A percentile compares a stretch with the other conserved stretches of the same genome.
These are phyloP conservation scores for Geopyxis carbonaria DNA, from an alignment of 495 filamentous ascomycete genomes.

Conservation along the genomic window DNA sequence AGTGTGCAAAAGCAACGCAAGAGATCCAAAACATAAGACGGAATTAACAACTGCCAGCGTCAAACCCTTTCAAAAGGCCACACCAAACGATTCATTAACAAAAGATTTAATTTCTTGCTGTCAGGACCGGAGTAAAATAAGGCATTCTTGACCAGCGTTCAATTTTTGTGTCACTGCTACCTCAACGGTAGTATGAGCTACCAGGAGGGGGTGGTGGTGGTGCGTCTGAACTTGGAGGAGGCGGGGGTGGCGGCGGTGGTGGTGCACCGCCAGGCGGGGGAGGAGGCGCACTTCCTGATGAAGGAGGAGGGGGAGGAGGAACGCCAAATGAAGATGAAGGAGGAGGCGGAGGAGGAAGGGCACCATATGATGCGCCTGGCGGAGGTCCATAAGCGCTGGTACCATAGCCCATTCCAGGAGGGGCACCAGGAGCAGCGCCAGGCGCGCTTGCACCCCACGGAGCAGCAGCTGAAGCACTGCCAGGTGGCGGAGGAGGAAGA, in stretches of 20 bases:
- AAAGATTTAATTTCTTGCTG: no score
- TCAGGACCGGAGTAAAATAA: no score
- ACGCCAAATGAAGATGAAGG: conserved; percentile 20
- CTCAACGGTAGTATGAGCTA: conserved; percentile 3
- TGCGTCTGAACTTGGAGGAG: no score
- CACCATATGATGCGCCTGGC: conserved; percentile 20
- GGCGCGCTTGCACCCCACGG: conserved; percentile 16
- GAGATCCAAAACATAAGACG: no score
- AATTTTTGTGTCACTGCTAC: no score
- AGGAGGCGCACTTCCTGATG: conserved; percentile 13
- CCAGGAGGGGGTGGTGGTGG: conserved; percentile 19
- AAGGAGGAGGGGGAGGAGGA: conserved; percentile 20
- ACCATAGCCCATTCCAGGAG: conserved; percentile 25
- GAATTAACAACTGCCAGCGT: no score
- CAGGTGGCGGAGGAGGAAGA: conserved; percentile 17
- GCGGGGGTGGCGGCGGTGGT: conserved; percentile 20
- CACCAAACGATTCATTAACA: no score
- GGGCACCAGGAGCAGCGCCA: conserved; percentile 14
- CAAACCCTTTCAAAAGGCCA: no score
- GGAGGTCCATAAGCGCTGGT: conserved; percentile 19
- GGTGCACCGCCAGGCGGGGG: conserved; percentile 19
- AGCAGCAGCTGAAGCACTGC: conserved; percentile 8
- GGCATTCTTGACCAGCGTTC: no score
- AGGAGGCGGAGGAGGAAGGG: conserved; percentile 19
- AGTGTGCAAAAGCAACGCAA: no score